Evolutionary conservation across 140 eudicot genomes (phyloP).

Genomic region (Anethum foeniculum): DNA sequence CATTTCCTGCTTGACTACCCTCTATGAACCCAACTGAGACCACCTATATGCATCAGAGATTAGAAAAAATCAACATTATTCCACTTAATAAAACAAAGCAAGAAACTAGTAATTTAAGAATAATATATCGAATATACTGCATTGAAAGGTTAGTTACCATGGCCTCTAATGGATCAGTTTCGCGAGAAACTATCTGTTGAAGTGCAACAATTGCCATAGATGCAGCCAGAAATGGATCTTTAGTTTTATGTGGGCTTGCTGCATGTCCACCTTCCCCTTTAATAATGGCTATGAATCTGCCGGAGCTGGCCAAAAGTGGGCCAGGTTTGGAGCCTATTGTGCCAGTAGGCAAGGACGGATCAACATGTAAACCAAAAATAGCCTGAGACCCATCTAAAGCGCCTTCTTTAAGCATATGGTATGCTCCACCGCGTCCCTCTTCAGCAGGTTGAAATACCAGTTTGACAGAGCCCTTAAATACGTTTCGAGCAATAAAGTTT

Average conservation of each 20-base stretch:
- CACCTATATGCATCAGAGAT: too few species aligned
- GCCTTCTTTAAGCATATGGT: constrained; percentile 31
- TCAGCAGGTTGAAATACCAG: constrained; percentile 36
- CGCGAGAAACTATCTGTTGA: constrained; percentile 29
- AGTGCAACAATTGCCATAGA: constrained; percentile 28
- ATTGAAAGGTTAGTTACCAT: too few species aligned
- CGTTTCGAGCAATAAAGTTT: not conserved
- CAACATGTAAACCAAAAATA: constrained; percentile 11
- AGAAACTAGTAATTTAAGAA: too few species aligned
- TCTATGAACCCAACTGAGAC: too few species aligned
- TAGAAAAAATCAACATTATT: too few species aligned
- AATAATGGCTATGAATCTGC: constrained; percentile 21
- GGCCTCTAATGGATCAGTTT: not conserved
- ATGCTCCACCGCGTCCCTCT: constrained; percentile 27
- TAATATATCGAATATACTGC: too few species aligned
- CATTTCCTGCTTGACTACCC: too few species aligned
- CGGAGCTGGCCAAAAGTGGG: constrained; percentile 21
- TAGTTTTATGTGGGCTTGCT: constrained; percentile 24
- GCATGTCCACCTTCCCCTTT: constrained; percentile 33
- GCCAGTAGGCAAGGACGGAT: constrained; percentile 15
- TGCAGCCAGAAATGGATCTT: constrained; percentile 26
- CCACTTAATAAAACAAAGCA: too few species aligned
- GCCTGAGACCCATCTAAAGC: constrained; percentile 24
- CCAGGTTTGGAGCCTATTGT: constrained; percentile 23
- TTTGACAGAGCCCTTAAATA: constrained; percentile 25